Evolutionary conservation across 306 rosid species (phyloP), one percentile per base, ranked within the genome.

Genomic region (Citrullus amarus): DNA sequence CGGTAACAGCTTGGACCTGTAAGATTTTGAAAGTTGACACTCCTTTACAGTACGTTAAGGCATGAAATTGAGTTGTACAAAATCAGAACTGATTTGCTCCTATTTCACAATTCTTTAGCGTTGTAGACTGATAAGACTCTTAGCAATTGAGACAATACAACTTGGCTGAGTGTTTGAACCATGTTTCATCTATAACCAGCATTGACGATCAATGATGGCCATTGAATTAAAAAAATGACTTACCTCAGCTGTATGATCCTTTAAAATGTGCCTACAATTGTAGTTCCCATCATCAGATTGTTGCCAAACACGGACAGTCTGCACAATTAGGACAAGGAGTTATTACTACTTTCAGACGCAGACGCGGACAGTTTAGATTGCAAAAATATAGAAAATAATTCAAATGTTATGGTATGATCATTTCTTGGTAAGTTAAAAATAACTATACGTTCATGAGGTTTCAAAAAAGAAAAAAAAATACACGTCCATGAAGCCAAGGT

Each of bases 1-100:
- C 97, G 1, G 99, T 96, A 77, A 96, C 97, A 62, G 98, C 98
- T 91, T 96, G 96, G 80, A 96, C 98, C 99, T 96, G 91, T 74
- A 80, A 83, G 81, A 63, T 32, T 68, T 75, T 81, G 39, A 17
- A 28, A 28, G 60, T 62, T 38, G 28, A 28, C 30, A 12, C 17
- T 61, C 5, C 18, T 61, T 60, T 58, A 77, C 44, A 5, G 15
- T 11, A 30, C 8, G 20, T 50, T 48, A 78, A 60, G 28, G 61
- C 43, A 63, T 63, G 38, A 32, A 63, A 20, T 32, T 30, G 55
- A 70, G 44, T 16, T 17, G 4, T 2, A 28, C 43, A 9, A 72
- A 72, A 50, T 73, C 77, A 51, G 9, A 25, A 28, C 46, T 8
- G 9, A 30, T 32, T 22, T 28, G 59, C 61, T 32, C 30, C 41